These are phyloP conservation scores for Trichophyton verrucosum DNA, from an alignment of 2,329 filamentous ascomycete genomes.

Conservation along the genomic window DNA sequence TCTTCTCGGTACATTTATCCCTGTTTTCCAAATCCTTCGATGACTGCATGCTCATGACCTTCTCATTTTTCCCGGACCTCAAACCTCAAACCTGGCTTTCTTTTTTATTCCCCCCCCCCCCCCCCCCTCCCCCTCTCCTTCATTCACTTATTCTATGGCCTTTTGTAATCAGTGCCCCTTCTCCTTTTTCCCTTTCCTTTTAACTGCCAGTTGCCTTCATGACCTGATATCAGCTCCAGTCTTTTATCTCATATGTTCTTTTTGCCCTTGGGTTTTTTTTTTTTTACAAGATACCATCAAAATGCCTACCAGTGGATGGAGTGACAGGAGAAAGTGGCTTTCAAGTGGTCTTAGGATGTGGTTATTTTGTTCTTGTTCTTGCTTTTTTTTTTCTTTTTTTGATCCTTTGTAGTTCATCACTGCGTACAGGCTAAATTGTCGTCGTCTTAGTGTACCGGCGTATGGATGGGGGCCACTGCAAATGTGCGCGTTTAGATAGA, in stretches of 20 bases:
- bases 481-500: slow-evolving; percentile 1
- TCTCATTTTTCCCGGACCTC: neutral
- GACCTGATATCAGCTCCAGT: neutral
- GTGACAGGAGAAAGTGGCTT: neutral
- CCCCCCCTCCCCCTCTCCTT: neutral
- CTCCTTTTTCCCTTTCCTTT: neutral
- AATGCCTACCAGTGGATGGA: neutral
- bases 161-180: slow-evolving; percentile 5
- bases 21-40: neutral
- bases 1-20: neutral
- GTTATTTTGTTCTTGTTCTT: neutral
- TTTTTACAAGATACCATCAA: neutral
- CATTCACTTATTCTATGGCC: slow-evolving; percentile 5
- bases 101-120: neutral
- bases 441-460: neutral
- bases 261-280: neutral
- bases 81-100: neutral
- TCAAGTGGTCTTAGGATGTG: neutral
- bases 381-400: too few relatives aligned
- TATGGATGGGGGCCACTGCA: neutral
- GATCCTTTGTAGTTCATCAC: neutral
- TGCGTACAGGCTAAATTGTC: neutral
- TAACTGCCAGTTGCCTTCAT: slow-evolving; percentile 3
- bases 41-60: slow-evolving; percentile 8
- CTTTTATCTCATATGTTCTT: neutral